Base-by-base conservation (phyloP, 192 early-diverging fungal genomes). In the Umbelopsis isabellina region DNA sequence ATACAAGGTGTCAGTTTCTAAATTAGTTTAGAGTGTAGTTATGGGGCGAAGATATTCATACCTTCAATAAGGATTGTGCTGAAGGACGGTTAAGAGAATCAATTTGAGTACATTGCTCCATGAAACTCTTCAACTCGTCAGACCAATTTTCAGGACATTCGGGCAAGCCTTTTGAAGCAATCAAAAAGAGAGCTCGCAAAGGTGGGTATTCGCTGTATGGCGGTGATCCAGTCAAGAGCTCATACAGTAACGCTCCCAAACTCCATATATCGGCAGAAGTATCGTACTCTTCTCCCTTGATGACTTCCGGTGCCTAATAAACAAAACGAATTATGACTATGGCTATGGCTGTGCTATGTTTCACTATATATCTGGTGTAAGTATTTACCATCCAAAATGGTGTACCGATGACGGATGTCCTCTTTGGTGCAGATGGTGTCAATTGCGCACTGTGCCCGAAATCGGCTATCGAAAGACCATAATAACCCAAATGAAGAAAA, bases 361-460 rank as follows among this genome's bases (percentile, higher is more conserved):
- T 30, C 27, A 16, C 2, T 30, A 11, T 35, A 37, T 35, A 11
- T 16, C 30, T 12, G 6, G 12, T 6, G 13, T 13, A 3, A 18
- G 27, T 7, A 35, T 30, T 61, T n/a, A 61, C 55, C 95, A 96
- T 96, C 95, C 95, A 95, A 82, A 92, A 96, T 9, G 94, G 91
- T 20, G 93, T 95, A 27, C 86, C 94, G 1, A 89, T 92, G 76
- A 92, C 89, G 9, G 91, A 93, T 18, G 87, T 89, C 46, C 93
- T 85, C 72, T 91, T 91, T 50, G 88, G 86, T 66, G 88, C 83
- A 69, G 86, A 88, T 69, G 90, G 89, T 1, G 91, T 90, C 35
- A 96, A 84, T 75, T 94, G 90, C 1, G 92, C 94, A 67, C 91
- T 94, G 73, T 94, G 93, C 1, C 95, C 95, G 83, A 97, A 97